Conservation (phyloP, 176 grass and related monocot genomes). For the Oropetium thomaeum region DNA sequence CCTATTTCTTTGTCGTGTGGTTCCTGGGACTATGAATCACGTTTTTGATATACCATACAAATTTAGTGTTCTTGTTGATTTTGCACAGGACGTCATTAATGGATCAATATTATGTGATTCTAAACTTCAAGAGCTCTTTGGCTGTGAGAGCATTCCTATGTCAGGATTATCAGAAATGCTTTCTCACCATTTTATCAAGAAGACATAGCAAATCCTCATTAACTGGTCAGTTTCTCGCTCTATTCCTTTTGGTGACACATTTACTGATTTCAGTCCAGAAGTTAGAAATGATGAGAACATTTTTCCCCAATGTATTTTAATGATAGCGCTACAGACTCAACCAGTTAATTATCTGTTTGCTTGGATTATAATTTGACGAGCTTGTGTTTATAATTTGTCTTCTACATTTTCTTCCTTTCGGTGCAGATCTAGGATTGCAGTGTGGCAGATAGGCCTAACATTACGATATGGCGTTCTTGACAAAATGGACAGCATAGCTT, state of each 20-base stretch:
- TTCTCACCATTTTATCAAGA: slow-evolving; percentile 65
- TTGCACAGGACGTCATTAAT: slow-evolving; percentile 56
- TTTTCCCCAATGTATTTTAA: background rate
- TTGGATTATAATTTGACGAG: background rate
- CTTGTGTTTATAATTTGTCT: background rate
- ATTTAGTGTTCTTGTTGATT: slow-evolving; percentile 25
- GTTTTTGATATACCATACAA: background rate
- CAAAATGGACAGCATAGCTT: slow-evolving; percentile 56
- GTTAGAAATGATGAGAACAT: background rate
- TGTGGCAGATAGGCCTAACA: slow-evolving; percentile 64
- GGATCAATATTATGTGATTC: slow-evolving; percentile 78
- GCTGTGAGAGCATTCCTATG: slow-evolving; percentile 64
- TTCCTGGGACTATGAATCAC: background rate
- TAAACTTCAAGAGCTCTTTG: slow-evolving; percentile 84
- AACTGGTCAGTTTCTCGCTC: slow-evolving; percentile 55
- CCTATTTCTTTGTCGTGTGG: background rate
- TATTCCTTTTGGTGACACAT: background rate
- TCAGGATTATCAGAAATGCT: slow-evolving; percentile 70
- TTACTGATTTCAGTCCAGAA: background rate
- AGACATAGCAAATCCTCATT: slow-evolving; percentile 62
- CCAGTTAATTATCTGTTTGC: background rate
- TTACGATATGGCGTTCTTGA: slow-evolving; percentile 58
- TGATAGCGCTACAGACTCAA: background rate
- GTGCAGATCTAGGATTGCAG: slow-evolving; percentile 54
- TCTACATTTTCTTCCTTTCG: background rate